Conservation (phyloP, 805 yeast species). For the Ogataea pilisensis region DNA sequence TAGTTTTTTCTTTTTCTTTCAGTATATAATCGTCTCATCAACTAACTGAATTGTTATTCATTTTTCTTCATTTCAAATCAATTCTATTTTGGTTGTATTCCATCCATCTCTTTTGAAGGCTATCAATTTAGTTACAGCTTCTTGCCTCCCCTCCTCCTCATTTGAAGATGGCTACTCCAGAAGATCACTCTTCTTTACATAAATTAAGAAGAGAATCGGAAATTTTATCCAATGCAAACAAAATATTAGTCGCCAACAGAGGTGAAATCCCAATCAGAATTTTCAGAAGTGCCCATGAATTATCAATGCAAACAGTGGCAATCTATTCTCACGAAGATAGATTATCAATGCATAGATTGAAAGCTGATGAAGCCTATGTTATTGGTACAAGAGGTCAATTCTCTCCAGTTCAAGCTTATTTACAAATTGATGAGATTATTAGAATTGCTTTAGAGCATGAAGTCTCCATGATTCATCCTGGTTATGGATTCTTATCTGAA, state of each 20-base stretch:
- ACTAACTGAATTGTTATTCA: too few species aligned
- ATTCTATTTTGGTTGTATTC: too few species aligned
- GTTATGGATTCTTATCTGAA: slow-evolving; percentile 56
- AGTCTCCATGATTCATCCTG: slow-evolving; percentile 89
- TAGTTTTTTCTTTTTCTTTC: too few species aligned
- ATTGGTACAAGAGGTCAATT: slow-evolving; percentile 86
- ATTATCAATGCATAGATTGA: slow-evolving; percentile 89
- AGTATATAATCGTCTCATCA: too few species aligned
- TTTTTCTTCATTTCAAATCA: too few species aligned
- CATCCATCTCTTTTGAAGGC: too few species aligned
- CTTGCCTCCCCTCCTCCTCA: too few species aligned
- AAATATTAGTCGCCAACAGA: slow-evolving; percentile 76
- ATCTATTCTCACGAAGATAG: slow-evolving; percentile 95
- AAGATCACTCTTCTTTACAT: slow-evolving; percentile 32
- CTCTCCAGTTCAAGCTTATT: slow-evolving; percentile 93
- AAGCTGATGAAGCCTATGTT: slow-evolving; percentile 90
- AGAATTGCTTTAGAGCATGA: slow-evolving; percentile 72
- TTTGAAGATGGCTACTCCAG: slow-evolving; percentile 30
- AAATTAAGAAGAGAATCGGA: slow-evolving; percentile 38
- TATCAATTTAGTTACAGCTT: too few species aligned
- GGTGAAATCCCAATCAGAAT: slow-evolving; percentile 86
- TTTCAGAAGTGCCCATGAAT: slow-evolving; percentile 95
- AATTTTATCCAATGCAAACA: slow-evolving; percentile 49
- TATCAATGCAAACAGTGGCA: slow-evolving; percentile 96
- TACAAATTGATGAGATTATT: slow-evolving; percentile 93